Evolutionary conservation across 805 yeast species (phyloP).

Genomic region (Saturnispora zaruensis): DNA sequence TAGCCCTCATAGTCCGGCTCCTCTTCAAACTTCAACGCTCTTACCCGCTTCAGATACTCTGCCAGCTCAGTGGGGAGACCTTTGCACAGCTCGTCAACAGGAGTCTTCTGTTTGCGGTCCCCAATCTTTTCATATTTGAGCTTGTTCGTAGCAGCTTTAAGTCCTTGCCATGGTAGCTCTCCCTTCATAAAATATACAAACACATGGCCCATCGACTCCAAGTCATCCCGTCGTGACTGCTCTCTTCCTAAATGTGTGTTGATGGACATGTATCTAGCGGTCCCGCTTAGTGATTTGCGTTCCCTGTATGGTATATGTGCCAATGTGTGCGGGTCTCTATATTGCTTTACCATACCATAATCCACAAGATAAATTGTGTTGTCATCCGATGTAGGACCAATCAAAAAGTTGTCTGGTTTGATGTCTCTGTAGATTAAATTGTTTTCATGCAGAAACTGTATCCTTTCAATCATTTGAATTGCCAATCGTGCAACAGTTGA

Average conservation of each 20-base stretch:
- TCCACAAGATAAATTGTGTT: slow-evolving; percentile 68
- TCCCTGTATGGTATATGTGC: slow-evolving; percentile 80
- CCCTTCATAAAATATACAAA: slow-evolving; percentile 73
- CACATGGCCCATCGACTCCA: slow-evolving; percentile 76
- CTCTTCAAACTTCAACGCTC: slow-evolving; percentile 66
- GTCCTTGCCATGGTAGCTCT: slow-evolving; percentile 84
- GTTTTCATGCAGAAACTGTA: slow-evolving; percentile 67
- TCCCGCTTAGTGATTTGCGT: slow-evolving; percentile 71
- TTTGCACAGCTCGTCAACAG: slow-evolving; percentile 51
- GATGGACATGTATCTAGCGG: slow-evolving; percentile 82
- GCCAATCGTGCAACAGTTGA: slow-evolving; percentile 70
- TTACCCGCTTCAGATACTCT: slow-evolving; percentile 59
- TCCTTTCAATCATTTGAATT: slow-evolving; percentile 66
- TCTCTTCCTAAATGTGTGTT: slow-evolving; percentile 84
- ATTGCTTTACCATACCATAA: slow-evolving; percentile 84
- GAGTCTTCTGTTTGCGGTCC: slow-evolving; percentile 64
- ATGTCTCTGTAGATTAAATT: slow-evolving; percentile 74
- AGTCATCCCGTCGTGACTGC: slow-evolving; percentile 75
- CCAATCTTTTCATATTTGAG: slow-evolving; percentile 79
- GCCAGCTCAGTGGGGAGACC: slow-evolving; percentile 68
- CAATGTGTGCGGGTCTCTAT: slow-evolving; percentile 69
- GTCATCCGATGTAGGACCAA: slow-evolving; percentile 47
- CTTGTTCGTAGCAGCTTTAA: slow-evolving; percentile 80
- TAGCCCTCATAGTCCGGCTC: slow-evolving; percentile 71
- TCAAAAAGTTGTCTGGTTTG: slow-evolving; percentile 74